These are phyloP conservation scores for Pelargonium citronellum DNA, from an alignment of 441 rosid genomes.

Conservation along the genomic window DNA sequence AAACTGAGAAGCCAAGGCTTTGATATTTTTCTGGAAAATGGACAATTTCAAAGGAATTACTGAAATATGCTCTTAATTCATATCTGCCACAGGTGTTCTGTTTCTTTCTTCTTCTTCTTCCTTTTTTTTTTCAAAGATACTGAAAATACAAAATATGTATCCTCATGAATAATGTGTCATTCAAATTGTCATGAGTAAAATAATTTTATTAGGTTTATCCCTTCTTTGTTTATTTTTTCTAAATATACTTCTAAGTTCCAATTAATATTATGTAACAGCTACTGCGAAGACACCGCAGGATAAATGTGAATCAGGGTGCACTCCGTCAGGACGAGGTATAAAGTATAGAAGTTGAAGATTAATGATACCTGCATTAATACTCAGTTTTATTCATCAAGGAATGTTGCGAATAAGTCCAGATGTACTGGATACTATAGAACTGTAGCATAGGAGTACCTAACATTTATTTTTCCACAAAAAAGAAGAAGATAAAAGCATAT, in stretches of 20 bases:
- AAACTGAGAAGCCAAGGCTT: too few relatives aligned
- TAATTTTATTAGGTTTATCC: too few relatives aligned
- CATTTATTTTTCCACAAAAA: slow-evolving; percentile 8
- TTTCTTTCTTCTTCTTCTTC: slow-evolving; percentile 1
- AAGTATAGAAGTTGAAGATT: slow-evolving; percentile 9
- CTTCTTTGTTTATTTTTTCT: too few relatives aligned
- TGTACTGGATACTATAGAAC: background rate
- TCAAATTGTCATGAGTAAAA: too few relatives aligned
- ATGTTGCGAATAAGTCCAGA: background rate
- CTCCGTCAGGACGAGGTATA: slow-evolving; percentile 56
- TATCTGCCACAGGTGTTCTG: background rate
- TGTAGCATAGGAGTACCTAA: background rate
- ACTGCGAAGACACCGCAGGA: slow-evolving; percentile 60
- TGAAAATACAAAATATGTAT: too few relatives aligned
- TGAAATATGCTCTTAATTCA: background rate
- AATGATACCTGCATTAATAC: background rate
- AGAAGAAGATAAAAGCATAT: slow-evolving; percentile 3
- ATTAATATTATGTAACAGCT: slow-evolving; percentile 33
- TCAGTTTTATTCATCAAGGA: background rate
- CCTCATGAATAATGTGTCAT: too few relatives aligned
- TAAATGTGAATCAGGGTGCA: slow-evolving; percentile 45
- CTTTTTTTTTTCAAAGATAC: background rate
- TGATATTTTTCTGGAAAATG: background rate
- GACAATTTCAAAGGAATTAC: too few relatives aligned
- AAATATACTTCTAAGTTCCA: background rate